Conservation (phyloP, 371 early-diverging fungal genomes). For the Synchytrium microbalum region DNA sequence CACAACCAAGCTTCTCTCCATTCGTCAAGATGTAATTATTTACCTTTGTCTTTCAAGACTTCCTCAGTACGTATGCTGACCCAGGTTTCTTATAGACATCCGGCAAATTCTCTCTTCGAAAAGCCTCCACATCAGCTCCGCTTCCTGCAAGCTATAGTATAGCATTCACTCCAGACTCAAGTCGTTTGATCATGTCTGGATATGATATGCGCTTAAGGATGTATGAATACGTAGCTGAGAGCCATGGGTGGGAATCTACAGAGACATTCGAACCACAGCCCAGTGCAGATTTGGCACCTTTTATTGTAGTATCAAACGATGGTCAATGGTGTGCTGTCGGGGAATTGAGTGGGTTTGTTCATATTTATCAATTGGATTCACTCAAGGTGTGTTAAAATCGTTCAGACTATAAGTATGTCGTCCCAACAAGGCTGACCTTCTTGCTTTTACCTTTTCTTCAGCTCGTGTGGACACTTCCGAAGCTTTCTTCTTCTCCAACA, state of each 20-base stretch:
- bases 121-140: not conserved
- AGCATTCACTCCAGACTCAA: slow-evolving; percentile 66
- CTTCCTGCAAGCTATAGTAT: slow-evolving; percentile 37
- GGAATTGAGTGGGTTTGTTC: slow-evolving; percentile 63
- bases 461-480: slow-evolving; percentile 48
- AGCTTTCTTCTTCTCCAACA: slow-evolving; percentile 56
- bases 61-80: not conserved
- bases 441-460: no score
- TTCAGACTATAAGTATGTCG: slow-evolving; percentile 13
- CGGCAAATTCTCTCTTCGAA: slow-evolving; percentile 1
- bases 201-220: slow-evolving; percentile 14
- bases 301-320: slow-evolving; percentile 65
- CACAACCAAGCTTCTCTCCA: slow-evolving; percentile 58
- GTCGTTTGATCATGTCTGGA: slow-evolving; percentile 30
- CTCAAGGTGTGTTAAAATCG: slow-evolving; percentile 51
- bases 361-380: slow-evolving; percentile 68
- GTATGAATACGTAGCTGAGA: not conserved
- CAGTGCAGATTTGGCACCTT: slow-evolving; percentile 28
- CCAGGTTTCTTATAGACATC: not conserved
- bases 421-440: not conserved
- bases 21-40: slow-evolving; percentile 45
- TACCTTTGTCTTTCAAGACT: not conserved
- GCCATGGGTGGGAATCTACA: slow-evolving; percentile 4
- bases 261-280: slow-evolving; percentile 12
- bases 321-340: slow-evolving; percentile 75